phyloP scores from a whole-genome alignment of 2,329 filamentous ascomycete genomes.

The Claviceps purpurea region DNA sequence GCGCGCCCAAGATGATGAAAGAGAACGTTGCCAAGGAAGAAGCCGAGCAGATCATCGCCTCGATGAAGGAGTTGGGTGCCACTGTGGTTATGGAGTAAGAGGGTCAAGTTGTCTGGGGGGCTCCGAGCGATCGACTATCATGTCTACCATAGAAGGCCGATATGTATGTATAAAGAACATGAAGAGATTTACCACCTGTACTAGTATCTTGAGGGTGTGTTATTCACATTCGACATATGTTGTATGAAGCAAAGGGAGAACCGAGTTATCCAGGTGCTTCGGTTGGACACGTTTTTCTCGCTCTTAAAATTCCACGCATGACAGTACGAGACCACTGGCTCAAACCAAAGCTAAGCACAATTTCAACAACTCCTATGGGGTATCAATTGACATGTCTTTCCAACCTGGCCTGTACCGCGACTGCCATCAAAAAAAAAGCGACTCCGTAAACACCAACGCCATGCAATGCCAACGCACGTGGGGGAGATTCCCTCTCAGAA shows the following conservation, averaged over 20 bases:
- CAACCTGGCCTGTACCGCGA: conserved; percentile 1
- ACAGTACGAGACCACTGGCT: neutral
- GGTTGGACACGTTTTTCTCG: neutral
- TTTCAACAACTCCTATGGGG: conserved; percentile 7
- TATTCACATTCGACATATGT: neutral
- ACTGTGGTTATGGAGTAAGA: conserved; percentile 79
- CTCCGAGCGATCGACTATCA: conserved; percentile 9
- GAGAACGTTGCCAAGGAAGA: conserved; percentile 98
- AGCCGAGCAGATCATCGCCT: conserved; percentile 93
- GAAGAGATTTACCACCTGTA: conserved; percentile 16
- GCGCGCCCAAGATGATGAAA: conserved; percentile 96
- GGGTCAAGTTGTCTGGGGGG: neutral
- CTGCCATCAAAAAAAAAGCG: conserved; percentile 1
- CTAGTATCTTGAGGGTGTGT: conserved; percentile 18
- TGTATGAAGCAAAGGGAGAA: neutral
- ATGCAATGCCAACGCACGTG: conserved; percentile 7
- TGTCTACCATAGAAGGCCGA: conserved; percentile 19
- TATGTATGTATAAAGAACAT: conserved; percentile 24
- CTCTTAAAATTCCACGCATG: neutral
- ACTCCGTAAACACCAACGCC: conserved; percentile 8
- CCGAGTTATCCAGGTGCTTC: neutral
- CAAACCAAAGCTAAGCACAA: neutral
- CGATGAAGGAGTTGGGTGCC: conserved; percentile 84
- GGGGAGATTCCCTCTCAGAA: neutral
- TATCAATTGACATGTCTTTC: conserved; percentile 15